A percentile compares a stretch with the other conserved stretches of the same genome.
phyloP scores from a whole-genome alignment of 169 alveolate genomes.

The Babesia sp. region DNA sequence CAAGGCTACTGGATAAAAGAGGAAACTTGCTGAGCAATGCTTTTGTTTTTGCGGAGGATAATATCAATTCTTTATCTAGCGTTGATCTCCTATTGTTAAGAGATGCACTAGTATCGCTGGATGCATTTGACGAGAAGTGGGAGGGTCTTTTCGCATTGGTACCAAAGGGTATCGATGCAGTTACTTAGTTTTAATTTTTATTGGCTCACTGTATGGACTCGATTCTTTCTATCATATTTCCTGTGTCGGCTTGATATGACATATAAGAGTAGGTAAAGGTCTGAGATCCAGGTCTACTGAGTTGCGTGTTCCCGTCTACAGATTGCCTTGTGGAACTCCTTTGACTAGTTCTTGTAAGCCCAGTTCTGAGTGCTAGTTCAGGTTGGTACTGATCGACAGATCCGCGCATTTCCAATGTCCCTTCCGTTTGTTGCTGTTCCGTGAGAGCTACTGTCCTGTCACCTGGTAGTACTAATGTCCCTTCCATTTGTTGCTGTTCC shows the following conservation, averaged over 20 bases:
- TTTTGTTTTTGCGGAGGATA: conserved; percentile 34
- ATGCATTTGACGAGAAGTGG: conserved; percentile 22
- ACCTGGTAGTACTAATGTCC: neutral
- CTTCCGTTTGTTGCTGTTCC: neutral
- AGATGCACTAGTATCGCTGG: conserved; percentile 16
- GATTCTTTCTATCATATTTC: neutral
- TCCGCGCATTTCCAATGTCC: neutral
- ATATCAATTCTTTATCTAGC: conserved; percentile 8
- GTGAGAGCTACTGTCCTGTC: neutral
- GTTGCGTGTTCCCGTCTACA: neutral
- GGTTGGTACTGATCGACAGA: neutral
- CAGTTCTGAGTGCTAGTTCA: neutral
- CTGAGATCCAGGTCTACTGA: neutral
- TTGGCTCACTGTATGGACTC: conserved; percentile 43
- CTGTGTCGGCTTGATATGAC: neutral
- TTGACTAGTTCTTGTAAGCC: neutral
- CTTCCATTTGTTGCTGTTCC: neutral
- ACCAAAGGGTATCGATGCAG: conserved; percentile 52
- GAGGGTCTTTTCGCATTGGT: conserved; percentile 19
- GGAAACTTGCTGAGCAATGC: neutral
- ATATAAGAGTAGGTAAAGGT: neutral
- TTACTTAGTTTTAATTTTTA: neutral
- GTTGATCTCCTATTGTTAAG: conserved; percentile 28
- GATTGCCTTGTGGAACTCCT: neutral
- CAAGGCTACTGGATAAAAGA: conserved; percentile 9